Evolutionary conservation across 2,329 filamentous ascomycete genomes (phyloP), one percentile per base, ranked within the genome.

Genomic region (Cladosporium sp.): DNA sequence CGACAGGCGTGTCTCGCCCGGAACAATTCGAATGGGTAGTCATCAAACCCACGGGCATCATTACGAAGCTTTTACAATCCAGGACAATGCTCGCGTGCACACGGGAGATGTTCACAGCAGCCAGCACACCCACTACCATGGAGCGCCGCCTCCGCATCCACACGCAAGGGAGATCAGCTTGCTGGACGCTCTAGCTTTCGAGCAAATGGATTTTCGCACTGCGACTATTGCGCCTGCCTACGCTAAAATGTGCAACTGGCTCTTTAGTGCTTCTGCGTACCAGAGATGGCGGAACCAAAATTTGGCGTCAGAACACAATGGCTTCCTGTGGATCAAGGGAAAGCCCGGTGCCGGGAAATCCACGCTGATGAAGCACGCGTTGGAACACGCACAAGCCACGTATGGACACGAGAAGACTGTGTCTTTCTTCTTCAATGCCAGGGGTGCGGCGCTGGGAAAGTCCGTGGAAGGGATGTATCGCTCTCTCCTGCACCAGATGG

Each of bases 371-470:
- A 78, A 76, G 62, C 13, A 82, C 79, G 56, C 56, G 8, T 28
- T 11, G 2, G n/a, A 43, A 11, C 32, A 43, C 1, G 34, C n/a
- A 5, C 5, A 28, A 36, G 5, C 3, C 34, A 16, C 14, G 5
- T 36, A 36, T 36, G 34, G 14, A 6, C 34, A 36, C 14, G 32
- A 34, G 11, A 34, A 13, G 32, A 34, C 32, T 34, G 62, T 82
- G 0, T 79, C 77, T 0, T 84, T 83, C 70, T 85, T 83, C 74
- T 85, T 85, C 75, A 80, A 84, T 64, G 81, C 81, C 0, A 72
- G 80, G 64, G 82, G 81, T 0, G 72, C 75, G 0, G 34, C 71
- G 3, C 70, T 83, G 13, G 82, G 86, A 54, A 83, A 76, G 63
- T 79, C 83, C 77, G 84, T 2, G 83, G 83, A 0, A 64, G 87